These are phyloP conservation scores for Colletotrichum gigasporum DNA, from an alignment of 2,329 filamentous ascomycete species.

Conservation along the genomic window DNA sequence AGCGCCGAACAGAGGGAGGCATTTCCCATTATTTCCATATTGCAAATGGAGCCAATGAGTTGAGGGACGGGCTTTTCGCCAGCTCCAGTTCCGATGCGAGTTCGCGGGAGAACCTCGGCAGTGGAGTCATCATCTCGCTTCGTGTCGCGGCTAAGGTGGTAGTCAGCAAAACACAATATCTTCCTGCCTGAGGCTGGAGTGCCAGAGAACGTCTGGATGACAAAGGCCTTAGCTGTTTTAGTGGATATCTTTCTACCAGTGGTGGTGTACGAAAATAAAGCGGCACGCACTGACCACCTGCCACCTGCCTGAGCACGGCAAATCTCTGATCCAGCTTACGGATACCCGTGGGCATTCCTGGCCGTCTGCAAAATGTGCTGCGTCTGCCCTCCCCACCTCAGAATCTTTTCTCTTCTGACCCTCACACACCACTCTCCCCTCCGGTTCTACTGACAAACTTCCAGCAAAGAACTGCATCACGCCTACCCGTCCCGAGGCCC, in stretches of 20 bases:
- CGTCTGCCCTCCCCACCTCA: background rate
- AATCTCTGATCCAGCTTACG: background rate
- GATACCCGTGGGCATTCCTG: too few relatives aligned
- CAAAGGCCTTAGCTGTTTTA: background rate
- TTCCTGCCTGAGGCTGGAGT: background rate
- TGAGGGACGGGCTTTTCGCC: background rate
- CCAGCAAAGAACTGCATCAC: conserved; percentile 18
- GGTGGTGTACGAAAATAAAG: background rate
- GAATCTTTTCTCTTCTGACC: background rate
- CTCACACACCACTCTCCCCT: background rate
- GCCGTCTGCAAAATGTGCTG: conserved; percentile 9
- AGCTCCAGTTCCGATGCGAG: conserved; percentile 8
- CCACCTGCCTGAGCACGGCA: background rate
- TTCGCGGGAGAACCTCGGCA: conserved; percentile 14
- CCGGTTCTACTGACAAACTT: conserved; percentile 20
- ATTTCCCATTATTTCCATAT: conserved; percentile 27
- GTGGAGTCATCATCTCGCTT: conserved; percentile 21
- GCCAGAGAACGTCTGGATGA: background rate
- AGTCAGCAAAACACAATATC: background rate
- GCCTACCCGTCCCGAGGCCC: background rate
- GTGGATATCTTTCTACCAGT: background rate
- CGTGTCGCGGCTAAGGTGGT: background rate
- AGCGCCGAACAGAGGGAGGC: background rate
- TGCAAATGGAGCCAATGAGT: background rate
- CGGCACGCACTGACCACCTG: background rate